phyloP scores from a whole-genome alignment of 768 basidiomycete species.

The Boletales sp. region DNA sequence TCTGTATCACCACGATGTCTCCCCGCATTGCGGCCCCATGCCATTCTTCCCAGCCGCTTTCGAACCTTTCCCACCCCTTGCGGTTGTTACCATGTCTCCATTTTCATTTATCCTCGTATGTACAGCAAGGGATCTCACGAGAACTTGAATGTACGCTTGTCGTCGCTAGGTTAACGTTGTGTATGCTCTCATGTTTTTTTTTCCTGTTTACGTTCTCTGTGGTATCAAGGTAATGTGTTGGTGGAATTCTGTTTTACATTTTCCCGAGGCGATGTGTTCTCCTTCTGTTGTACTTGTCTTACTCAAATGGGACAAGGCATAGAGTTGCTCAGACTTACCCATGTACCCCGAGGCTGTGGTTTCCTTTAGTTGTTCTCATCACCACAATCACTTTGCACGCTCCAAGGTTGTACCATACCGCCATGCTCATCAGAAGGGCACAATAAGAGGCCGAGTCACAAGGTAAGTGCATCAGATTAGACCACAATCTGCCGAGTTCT shows the following conservation, averaged over 20 bases:
- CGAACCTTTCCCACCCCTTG: background rate
- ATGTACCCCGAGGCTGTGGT: background rate
- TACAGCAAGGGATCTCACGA: constrained; percentile 13
- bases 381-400: too few species aligned
- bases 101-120: constrained; percentile 4
- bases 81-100: background rate
- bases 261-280: constrained; percentile 4
- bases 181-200: constrained; percentile 12
- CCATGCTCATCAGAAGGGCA: too few species aligned
- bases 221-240: constrained; percentile 2
- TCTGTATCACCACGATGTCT: background rate
- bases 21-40: background rate
- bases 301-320: constrained; percentile 4
- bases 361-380: too few species aligned
- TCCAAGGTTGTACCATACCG: too few species aligned
- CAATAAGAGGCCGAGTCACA: too few species aligned
- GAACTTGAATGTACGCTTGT: constrained; percentile 21
- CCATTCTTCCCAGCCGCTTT: background rate
- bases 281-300: constrained; percentile 9
- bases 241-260: background rate
- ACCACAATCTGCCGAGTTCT: too few species aligned
- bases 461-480: too few species aligned
- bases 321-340: background rate
- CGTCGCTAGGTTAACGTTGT: constrained; percentile 6
- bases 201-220: constrained; percentile 3